phyloP scores from a whole-genome alignment of 2,329 filamentous ascomycete species.

The Knufia petricola region DNA sequence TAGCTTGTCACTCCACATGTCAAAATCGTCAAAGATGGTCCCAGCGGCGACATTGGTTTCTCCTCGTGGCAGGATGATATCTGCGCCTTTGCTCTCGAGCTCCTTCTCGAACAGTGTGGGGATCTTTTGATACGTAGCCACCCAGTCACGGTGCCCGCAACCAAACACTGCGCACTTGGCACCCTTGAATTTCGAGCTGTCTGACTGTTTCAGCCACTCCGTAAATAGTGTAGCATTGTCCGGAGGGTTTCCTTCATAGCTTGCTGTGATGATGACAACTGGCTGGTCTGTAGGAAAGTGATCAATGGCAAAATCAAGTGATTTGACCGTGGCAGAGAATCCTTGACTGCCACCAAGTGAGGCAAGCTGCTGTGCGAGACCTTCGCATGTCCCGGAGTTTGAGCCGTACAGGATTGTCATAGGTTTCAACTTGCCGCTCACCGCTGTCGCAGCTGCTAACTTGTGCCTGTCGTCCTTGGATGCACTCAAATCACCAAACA shows the following conservation, averaged over 20 bases:
- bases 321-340: conserved; percentile 47
- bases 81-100: conserved; percentile 44
- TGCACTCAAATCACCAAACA: conserved; percentile 19
- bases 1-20: conserved; percentile 54
- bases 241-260: conserved; percentile 64
- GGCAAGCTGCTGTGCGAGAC: conserved; percentile 55
- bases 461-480: background rate
- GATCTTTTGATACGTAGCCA: conserved; percentile 54
- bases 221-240: conserved; percentile 63
- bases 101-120: conserved; percentile 53
- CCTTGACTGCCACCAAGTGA: conserved; percentile 50
- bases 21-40: conserved; percentile 60
- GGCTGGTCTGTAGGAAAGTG: conserved; percentile 52
- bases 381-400: conserved; percentile 65
- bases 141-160: conserved; percentile 50
- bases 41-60: conserved; percentile 49
- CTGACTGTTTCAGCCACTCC: conserved; percentile 51
- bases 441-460: background rate
- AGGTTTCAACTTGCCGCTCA: conserved; percentile 30
- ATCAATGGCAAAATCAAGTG: conserved; percentile 53
- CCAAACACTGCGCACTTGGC: conserved; percentile 62
- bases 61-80: conserved; percentile 37
- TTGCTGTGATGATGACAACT: conserved; percentile 57
- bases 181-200: conserved; percentile 43
- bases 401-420: conserved; percentile 65